Evolutionary conservation across 2,329 filamentous ascomycete genomes (phyloP).

Genomic region (Fusarium acutatum): DNA sequence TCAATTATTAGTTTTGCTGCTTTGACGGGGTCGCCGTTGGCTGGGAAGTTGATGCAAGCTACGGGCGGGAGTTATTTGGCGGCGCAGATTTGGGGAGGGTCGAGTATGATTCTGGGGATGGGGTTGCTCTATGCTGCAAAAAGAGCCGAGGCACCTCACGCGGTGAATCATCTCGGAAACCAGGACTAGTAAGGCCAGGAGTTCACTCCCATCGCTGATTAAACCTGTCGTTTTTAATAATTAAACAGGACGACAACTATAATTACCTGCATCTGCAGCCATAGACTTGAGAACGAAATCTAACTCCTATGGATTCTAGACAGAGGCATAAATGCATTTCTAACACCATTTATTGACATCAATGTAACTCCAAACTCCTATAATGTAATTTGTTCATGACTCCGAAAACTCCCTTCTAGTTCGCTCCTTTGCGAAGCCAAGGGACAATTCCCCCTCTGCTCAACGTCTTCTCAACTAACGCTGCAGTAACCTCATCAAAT

Average conservation of each 20-base stretch:
- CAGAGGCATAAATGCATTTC: background rate
- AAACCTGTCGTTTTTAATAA: background rate
- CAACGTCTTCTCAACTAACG: background rate
- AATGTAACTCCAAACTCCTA: background rate
- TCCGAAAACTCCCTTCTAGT: background rate
- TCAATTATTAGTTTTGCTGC: constrained; percentile 63
- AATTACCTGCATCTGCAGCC: too few species aligned
- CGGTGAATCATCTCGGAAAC: accelerated
- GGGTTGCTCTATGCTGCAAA: constrained; percentile 53
- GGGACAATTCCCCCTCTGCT: background rate
- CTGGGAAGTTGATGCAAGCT: constrained; percentile 58
- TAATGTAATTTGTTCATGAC: background rate
- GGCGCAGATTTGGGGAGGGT: constrained; percentile 61
- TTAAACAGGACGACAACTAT: too few species aligned
- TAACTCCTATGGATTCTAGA: background rate
- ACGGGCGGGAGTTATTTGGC: constrained; percentile 56
- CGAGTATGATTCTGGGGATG: constrained; percentile 54
- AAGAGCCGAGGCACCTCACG: constrained; percentile 38
- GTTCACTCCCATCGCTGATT: accelerated
- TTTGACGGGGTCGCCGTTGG: constrained; percentile 63
- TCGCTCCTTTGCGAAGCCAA: background rate
- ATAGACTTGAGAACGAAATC: background rate
- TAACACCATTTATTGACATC: background rate
- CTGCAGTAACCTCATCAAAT: background rate
- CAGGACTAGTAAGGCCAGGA: background rate